Percentiles rank a stretch among this genome's conserved stretches.
phyloP scores from a whole-genome alignment of 345 rosid genomes.

The Boechera stricta region DNA sequence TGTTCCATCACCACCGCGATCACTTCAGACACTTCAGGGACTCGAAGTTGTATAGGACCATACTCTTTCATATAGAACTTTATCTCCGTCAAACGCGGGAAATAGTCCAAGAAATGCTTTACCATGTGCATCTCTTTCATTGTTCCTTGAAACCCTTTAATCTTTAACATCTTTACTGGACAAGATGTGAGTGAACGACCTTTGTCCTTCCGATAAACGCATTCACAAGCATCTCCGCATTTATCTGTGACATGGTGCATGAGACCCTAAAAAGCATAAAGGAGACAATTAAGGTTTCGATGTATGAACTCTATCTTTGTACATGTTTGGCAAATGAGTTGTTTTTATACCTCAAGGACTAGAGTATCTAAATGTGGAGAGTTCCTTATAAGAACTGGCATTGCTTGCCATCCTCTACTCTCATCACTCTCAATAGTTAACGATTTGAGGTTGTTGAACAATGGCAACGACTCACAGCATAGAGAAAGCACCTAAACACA shows the following conservation, averaged over 20 bases:
- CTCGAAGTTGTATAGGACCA: neutral
- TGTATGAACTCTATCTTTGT: neutral
- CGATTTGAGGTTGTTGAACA: constrained; percentile 15
- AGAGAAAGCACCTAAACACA: constrained; percentile 1
- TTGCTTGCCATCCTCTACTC: constrained; percentile 13
- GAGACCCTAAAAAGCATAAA: constrained; percentile 3
- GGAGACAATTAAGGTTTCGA: neutral
- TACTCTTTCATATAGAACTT: neutral
- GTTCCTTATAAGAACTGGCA: neutral
- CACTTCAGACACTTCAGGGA: neutral
- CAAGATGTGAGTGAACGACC: neutral
- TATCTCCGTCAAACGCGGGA: neutral
- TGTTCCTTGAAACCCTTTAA: constrained; percentile 3
- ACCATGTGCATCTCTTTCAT: neutral
- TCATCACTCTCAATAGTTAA: neutral
- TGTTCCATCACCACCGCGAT: neutral
- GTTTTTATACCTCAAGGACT: neutral
- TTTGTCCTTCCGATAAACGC: neutral
- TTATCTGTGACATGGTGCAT: constrained; percentile 1
- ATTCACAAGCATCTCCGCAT: constrained; percentile 28
- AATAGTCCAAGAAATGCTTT: neutral
- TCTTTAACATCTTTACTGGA: neutral
- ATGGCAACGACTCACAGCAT: neutral
- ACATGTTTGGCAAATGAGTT: neutral
- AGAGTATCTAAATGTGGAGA: constrained; percentile 10